These are phyloP conservation scores for Pseudogymnoascus destructans DNA, from an alignment of 2,329 filamentous ascomycete species.

Conservation along the genomic window DNA sequence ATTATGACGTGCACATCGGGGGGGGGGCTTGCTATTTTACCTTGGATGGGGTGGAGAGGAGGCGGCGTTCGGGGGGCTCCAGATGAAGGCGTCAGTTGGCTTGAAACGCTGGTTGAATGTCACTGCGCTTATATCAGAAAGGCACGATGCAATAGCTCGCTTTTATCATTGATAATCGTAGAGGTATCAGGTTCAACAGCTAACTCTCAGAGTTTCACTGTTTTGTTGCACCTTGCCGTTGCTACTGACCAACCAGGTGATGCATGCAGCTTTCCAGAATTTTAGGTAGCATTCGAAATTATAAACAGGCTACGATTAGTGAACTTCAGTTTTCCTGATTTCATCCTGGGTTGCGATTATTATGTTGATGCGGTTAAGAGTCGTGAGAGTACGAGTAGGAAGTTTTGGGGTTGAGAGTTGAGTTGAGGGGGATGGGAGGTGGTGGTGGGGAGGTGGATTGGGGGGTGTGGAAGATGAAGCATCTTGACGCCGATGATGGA, in stretches of 20 bases:
- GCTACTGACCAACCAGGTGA: background rate
- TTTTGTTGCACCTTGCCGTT: background rate
- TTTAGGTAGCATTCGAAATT: background rate
- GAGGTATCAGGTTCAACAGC: background rate
- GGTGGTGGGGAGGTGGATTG: background rate
- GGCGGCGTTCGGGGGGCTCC: background rate
- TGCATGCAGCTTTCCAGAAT: background rate
- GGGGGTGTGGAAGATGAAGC: background rate
- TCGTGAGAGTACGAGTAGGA: too few species aligned
- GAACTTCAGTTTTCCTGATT: background rate
- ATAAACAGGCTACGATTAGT: background rate
- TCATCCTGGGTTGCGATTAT: background rate
- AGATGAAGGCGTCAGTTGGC: background rate
- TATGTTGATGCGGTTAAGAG: background rate
- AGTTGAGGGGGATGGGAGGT: background rate
- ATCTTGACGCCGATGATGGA: background rate
- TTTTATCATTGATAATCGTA: background rate
- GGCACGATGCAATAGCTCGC: background rate
- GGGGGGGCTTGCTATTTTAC: background rate
- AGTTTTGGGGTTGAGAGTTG: too few species aligned
- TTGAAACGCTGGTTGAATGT: background rate
- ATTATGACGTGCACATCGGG: background rate
- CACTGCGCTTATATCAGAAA: background rate
- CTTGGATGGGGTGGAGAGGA: background rate
- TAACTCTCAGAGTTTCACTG: background rate